Evolutionary conservation across 192 early-diverging fungal species (phyloP).

Genomic region (Coemansia sp.): DNA sequence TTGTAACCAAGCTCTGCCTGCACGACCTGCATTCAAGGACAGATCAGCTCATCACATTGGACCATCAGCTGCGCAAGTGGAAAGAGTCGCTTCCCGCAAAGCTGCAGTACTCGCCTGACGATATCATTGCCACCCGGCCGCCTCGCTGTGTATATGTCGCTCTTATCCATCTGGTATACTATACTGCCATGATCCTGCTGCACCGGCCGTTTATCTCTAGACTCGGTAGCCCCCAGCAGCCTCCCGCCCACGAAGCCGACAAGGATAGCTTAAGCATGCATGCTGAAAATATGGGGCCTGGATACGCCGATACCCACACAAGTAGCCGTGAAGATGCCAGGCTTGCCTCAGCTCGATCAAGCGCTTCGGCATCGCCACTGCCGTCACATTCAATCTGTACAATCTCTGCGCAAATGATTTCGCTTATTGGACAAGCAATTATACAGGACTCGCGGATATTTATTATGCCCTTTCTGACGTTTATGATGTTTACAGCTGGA

Average conservation of each 20-base stretch:
- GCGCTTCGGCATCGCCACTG: constrained; percentile 20
- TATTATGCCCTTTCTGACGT: constrained; percentile 54
- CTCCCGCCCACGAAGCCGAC: background rate
- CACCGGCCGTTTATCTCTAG: constrained; percentile 53
- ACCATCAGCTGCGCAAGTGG: constrained; percentile 53
- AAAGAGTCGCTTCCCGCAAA: constrained; percentile 36
- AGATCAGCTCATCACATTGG: constrained; percentile 43
- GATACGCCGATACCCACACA: background rate
- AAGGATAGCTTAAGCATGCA: background rate
- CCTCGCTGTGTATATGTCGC: constrained; percentile 48
- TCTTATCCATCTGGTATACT: constrained; percentile 48
- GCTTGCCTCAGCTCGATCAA: background rate
- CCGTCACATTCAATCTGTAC: constrained; percentile 53
- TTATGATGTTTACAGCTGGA: constrained; percentile 53
- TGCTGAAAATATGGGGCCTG: background rate
- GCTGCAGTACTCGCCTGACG: constrained; percentile 40
- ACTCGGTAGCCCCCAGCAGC: constrained; percentile 23
- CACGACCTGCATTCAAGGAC: constrained; percentile 38
- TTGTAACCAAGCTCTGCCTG: constrained; percentile 29
- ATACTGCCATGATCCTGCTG: constrained; percentile 52
- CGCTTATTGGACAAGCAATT: constrained; percentile 41
- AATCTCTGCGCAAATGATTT: constrained; percentile 52
- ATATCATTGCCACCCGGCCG: constrained; percentile 34
- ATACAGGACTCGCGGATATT: constrained; percentile 45
- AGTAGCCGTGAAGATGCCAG: background rate